Evolutionary conservation across 106 monocot species (phyloP), one percentile per base, ranked within the genome.

Genomic region (Amphibolis antarctica): DNA sequence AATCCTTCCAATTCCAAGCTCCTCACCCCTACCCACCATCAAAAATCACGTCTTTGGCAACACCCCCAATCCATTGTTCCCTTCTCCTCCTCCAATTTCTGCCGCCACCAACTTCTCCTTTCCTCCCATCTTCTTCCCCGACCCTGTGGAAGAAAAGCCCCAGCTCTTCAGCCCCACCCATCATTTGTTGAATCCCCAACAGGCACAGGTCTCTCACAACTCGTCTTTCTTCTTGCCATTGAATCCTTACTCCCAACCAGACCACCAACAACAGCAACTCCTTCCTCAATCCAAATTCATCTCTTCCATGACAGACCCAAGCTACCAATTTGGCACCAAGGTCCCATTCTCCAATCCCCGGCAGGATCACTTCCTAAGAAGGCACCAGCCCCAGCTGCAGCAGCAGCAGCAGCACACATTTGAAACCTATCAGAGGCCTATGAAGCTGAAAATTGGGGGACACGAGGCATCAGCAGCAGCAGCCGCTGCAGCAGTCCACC

Each of bases 131-230:
- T 70, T 75, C 46, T 84, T 76, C 44, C 81, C 51, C 1, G 81
- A 77, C 0, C 24, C 62, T 12, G 17, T 70, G 42, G 86, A 80
- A 26, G 77, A 80, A 22, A 86, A 74, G 17, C 78, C 54, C 7
- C 82, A 60, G 55, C 49, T 77, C 0, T 62, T 63, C 11, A 19
- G 56, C 71, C 50, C 71, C 9, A 22, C 4, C 7, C 36, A n/a
- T 13, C 53, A 63, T 11, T 42, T 69, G 10, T 15, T 67, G 44
- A 77, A 68, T 68, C 65, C 59, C 28, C 65, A 65, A 11, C 72
- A 56, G 28, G 25, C 25, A 3, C 63, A 42, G 0, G 13, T 42
- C 24, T 36, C 69, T 31, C 77, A 44, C 13, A 82, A 50, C 71
- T 69, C 63, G 14, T 15, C 69, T 25, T 74, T 79, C 46, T 79